phyloP scores from a whole-genome alignment of 2,329 filamentous ascomycete species.

The Penicillium sp. region DNA sequence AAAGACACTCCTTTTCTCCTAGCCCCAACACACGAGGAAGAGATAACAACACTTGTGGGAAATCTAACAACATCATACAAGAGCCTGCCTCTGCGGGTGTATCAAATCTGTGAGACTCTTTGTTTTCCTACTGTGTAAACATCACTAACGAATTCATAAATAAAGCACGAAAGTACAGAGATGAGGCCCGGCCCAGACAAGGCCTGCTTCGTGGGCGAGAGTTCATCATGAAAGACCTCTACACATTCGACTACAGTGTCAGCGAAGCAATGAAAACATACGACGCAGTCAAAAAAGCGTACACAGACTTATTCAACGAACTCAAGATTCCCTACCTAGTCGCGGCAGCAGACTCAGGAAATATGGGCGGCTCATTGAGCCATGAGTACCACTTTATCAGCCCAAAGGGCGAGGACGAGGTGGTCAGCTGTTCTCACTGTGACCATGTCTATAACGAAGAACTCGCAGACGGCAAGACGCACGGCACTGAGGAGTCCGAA shows the following conservation, averaged over 20 bases:
- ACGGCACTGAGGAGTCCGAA: constrained; percentile 11
- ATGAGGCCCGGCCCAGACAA: constrained; percentile 84
- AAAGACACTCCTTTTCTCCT: constrained; percentile 73
- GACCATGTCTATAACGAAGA: constrained; percentile 83
- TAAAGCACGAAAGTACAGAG: constrained; percentile 83
- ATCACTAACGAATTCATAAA: neutral
- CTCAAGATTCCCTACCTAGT: constrained; percentile 80
- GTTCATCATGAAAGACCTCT: constrained; percentile 97
- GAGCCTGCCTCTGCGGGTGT: constrained; percentile 78
- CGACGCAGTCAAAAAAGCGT: constrained; percentile 67
- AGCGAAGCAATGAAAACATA: constrained; percentile 78
- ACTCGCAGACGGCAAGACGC: constrained; percentile 56
- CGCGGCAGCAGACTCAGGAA: constrained; percentile 88
- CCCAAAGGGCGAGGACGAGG: constrained; percentile 75
- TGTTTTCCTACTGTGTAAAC: no score
- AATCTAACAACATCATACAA: constrained; percentile 76
- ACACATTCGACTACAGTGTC: constrained; percentile 78
- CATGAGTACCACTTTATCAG: constrained; percentile 92
- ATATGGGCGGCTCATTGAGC: constrained; percentile 88
- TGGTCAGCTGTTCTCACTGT: constrained; percentile 73
- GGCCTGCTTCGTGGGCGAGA: constrained; percentile 84
- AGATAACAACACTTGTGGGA: constrained; percentile 80
- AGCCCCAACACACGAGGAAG: constrained; percentile 93
- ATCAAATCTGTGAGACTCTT: constrained; percentile 70
- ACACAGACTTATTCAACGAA: constrained; percentile 74